phyloP scores from a whole-genome alignment of 441 rosid species.

The Adansonia gregorii region DNA sequence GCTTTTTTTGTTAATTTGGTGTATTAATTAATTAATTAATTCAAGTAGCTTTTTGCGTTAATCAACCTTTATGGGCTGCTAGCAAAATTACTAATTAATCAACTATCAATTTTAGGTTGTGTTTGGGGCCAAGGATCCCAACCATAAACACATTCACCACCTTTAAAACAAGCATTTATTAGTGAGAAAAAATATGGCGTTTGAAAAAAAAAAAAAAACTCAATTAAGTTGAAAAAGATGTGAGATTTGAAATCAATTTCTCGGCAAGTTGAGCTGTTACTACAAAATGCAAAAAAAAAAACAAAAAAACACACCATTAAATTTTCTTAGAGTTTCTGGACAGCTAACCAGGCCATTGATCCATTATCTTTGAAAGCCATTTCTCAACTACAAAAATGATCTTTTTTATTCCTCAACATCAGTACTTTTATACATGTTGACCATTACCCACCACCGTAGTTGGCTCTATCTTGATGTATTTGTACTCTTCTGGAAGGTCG shows the following conservation, averaged over 20 bases:
- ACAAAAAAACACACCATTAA: not conserved
- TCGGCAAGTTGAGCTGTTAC: conserved; percentile 18
- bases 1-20: not conserved
- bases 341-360: conserved; percentile 30
- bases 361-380: conserved; percentile 43
- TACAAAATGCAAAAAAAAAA: not conserved
- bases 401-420: conserved; percentile 14
- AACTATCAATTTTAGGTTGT: not conserved
- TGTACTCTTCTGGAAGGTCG: conserved; percentile 41
- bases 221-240: too few relatives aligned
- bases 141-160: not conserved
- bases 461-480: not conserved
- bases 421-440: conserved; percentile 12
- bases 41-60: too few relatives aligned
- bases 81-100: not conserved
- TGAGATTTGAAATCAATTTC: not conserved
- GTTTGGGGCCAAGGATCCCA: conserved; percentile 9
- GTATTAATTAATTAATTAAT: too few relatives aligned
- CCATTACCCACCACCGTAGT: conserved; percentile 41
- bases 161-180: not conserved
- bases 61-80: too few relatives aligned
- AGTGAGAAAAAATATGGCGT: conserved; percentile 8
- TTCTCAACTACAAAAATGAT: conserved; percentile 39
- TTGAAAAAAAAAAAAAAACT: not conserved
- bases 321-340: conserved; percentile 19